These are phyloP conservation scores for Croton laevigatus DNA, from an alignment of 441 rosid species.

Conservation along the genomic window DNA sequence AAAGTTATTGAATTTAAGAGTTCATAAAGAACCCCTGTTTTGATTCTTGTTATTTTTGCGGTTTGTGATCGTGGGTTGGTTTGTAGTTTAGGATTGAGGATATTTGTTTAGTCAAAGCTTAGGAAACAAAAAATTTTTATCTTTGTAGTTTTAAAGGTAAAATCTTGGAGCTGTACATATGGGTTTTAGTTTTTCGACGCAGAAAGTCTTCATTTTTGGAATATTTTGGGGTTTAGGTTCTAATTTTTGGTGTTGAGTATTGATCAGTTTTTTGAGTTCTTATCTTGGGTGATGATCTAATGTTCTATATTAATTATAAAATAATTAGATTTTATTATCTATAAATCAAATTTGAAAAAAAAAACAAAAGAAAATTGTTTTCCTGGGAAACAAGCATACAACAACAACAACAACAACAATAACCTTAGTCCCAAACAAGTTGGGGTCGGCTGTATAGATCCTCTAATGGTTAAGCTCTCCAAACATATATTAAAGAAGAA, in stretches of 20 bases:
- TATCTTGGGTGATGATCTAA: constrained; percentile 31
- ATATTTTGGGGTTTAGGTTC: constrained; percentile 23
- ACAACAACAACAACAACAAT: too few species aligned
- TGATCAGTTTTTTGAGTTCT: constrained; percentile 20
- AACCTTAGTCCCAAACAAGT: too few species aligned
- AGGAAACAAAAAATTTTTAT: constrained; percentile 26
- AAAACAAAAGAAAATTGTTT: too few species aligned
- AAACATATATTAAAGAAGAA: too few species aligned
- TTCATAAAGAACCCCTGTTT: too few species aligned
- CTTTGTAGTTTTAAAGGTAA: constrained; percentile 27
- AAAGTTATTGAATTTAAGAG: too few species aligned
- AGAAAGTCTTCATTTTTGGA: constrained; percentile 31
- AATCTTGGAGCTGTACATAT: constrained; percentile 28
- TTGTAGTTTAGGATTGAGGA: constrained; percentile 18
- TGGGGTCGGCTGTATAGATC: too few species aligned
- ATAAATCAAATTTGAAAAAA: too few species aligned
- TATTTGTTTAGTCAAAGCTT: constrained; percentile 5
- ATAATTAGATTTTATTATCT: too few species aligned
- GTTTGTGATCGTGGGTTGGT: constrained; percentile 12
- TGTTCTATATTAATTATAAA: too few species aligned
- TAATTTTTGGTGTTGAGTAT: constrained; percentile 30
- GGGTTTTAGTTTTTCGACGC: constrained; percentile 22
- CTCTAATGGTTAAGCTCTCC: too few species aligned
- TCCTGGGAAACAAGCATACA: too few species aligned
- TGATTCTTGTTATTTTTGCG: constrained; percentile 6